phyloP scores from a whole-genome alignment of 2,329 filamentous ascomycete species.

The Alternaria novae-zelandiae region DNA sequence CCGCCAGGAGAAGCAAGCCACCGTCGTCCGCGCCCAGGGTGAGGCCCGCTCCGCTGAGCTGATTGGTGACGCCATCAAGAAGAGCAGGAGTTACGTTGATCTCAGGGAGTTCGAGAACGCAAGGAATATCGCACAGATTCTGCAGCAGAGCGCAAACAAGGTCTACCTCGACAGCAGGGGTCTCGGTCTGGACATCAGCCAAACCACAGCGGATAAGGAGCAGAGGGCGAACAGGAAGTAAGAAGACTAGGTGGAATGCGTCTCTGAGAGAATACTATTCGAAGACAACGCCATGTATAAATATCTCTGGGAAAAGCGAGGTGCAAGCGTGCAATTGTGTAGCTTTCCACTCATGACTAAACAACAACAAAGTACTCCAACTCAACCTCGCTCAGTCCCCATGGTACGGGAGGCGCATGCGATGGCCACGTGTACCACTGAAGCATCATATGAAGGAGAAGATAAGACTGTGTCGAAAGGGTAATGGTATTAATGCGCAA shows the following conservation, averaged over 20 bases:
- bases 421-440: too few relatives aligned
- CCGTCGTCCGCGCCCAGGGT: conserved; percentile 97
- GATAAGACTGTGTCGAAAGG: not conserved
- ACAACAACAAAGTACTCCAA: conserved; percentile 20
- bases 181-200: conserved; percentile 82
- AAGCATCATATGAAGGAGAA: too few relatives aligned
- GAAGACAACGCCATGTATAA: conserved; percentile 31
- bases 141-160: conserved; percentile 93
- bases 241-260: not conserved
- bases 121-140: conserved; percentile 80
- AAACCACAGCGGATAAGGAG: conserved; percentile 51
- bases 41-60: conserved; percentile 97
- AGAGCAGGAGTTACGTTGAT: conserved; percentile 95
- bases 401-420: not conserved
- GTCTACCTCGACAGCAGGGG: conserved; percentile 91
- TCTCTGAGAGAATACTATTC: not conserved
- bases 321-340: conserved; percentile 26
- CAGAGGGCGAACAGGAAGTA: conserved; percentile 38
- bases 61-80: conserved; percentile 99
- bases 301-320: conserved; percentile 23
- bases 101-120: conserved; percentile 98
- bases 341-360: conserved; percentile 46
- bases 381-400: not conserved
- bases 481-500: not conserved
- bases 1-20: conserved; percentile 98